These are phyloP conservation scores for Cladosporium halotolerans DNA, from an alignment of 2,329 filamentous ascomycete genomes.

Conservation along the genomic window DNA sequence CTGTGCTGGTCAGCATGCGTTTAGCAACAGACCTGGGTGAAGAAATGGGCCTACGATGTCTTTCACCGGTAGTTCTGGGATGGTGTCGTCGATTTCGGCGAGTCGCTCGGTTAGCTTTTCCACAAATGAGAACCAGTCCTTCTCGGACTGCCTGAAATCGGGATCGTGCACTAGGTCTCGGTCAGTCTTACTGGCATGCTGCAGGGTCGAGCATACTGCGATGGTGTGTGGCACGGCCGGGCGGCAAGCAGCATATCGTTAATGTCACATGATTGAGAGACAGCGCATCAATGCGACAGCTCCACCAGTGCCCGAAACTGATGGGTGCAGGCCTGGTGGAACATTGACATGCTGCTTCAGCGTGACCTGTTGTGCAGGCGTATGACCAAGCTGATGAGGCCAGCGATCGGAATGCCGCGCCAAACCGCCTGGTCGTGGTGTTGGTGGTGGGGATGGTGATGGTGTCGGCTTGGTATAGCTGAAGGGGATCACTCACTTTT, in stretches of 20 bases:
- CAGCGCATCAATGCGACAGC: too few relatives aligned
- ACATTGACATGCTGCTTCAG: too few relatives aligned
- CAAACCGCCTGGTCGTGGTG: too few relatives aligned
- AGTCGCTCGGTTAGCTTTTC: constrained; percentile 65
- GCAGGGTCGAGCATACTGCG: neutral
- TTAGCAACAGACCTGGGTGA: neutral
- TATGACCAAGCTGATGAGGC: too few relatives aligned
- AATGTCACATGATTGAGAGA: neutral
- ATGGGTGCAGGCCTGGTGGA: too few relatives aligned
- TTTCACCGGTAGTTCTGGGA: constrained; percentile 79
- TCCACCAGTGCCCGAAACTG: too few relatives aligned
- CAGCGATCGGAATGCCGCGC: too few relatives aligned
- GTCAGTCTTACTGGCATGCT: neutral
- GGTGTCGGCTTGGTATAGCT: too few relatives aligned
- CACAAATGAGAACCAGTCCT: constrained; percentile 77
- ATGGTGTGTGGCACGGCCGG: neutral
- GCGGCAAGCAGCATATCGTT: neutral
- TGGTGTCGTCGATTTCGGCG: constrained; percentile 66
- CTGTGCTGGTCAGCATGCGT: constrained; percentile 28
- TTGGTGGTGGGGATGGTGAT: neutral
- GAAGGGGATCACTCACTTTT: constrained; percentile 45
- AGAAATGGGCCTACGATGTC: constrained; percentile 54
- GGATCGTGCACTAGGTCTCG: constrained; percentile 60
- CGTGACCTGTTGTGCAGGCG: too few relatives aligned
- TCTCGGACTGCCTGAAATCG: constrained; percentile 70